Evolutionary conservation across 2,329 filamentous ascomycete genomes (phyloP).

Genomic region (Claviceps sp.): DNA sequence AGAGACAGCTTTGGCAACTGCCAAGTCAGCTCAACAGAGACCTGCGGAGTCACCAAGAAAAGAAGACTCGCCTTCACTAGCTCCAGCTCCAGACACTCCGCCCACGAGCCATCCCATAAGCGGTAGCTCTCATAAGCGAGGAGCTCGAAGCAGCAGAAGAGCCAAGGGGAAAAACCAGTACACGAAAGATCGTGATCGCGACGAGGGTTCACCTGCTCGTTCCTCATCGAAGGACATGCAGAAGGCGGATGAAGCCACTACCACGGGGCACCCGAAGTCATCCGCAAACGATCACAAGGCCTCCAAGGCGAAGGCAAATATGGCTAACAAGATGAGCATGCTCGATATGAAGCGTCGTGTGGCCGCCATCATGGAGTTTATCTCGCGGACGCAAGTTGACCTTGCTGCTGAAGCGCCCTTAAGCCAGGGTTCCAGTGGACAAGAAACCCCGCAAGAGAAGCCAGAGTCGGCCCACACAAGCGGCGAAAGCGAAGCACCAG

Average conservation of each 20-base stretch:
- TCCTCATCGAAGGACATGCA: conserved; percentile 38
- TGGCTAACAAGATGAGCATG: conserved; percentile 63
- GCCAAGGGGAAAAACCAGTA: conserved; percentile 70
- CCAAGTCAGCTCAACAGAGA: conserved; percentile 16
- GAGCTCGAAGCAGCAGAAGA: conserved; percentile 48
- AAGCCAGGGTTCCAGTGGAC: conserved; percentile 22
- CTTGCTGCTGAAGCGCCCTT: conserved; percentile 53
- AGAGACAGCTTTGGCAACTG: conserved; percentile 42
- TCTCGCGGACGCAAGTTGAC: conserved; percentile 77
- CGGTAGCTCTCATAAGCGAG: conserved; percentile 42
- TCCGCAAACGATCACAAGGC: conserved; percentile 34
- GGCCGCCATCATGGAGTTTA: conserved; percentile 76
- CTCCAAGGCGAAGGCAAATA: conserved; percentile 36
- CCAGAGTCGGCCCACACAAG: conserved; percentile 23
- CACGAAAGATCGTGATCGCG: conserved; percentile 56
- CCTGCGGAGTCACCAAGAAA: conserved; percentile 16
- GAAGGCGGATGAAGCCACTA: conserved; percentile 22
- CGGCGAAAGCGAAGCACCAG: conserved; percentile 15
- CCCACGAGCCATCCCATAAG: conserved; percentile 31
- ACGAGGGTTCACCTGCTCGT: conserved; percentile 43
- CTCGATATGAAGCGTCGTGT: conserved; percentile 79
- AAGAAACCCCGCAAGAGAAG: conserved; percentile 21
- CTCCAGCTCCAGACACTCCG: conserved; percentile 25
- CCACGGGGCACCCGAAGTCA: conserved; percentile 21
- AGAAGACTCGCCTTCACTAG: conserved; percentile 17